These are phyloP conservation scores for Cladophialophora psammophila DNA, from an alignment of 2,329 filamentous ascomycete genomes.

Conservation along the genomic window DNA sequence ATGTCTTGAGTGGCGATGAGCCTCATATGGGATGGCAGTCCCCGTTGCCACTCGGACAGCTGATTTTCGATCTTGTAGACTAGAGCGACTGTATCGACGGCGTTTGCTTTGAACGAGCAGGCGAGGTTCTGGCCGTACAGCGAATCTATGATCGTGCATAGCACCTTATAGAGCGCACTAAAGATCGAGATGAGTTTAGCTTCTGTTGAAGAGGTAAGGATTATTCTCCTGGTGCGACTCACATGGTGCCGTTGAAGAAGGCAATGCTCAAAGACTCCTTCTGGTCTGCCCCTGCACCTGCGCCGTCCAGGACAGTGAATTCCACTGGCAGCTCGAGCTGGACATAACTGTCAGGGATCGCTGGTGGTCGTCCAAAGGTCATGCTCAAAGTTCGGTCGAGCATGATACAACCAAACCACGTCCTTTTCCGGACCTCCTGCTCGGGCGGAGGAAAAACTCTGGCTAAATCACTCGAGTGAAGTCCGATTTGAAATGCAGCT, in stretches of 20 bases:
- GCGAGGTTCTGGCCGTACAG: slow-evolving; percentile 26
- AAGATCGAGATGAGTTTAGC: background rate
- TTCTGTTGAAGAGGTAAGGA: background rate
- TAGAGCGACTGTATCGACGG: slow-evolving; percentile 14
- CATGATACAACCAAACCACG: slow-evolving; percentile 60
- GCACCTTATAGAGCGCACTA: slow-evolving; percentile 45
- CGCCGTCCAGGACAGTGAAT: slow-evolving; percentile 2
- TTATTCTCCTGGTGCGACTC: slow-evolving; percentile 23
- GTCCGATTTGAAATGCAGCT: slow-evolving; percentile 59
- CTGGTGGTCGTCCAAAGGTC: slow-evolving; percentile 59
- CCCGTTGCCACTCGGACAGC: slow-evolving; percentile 17
- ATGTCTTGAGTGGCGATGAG: slow-evolving; percentile 29
- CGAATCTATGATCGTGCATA: slow-evolving; percentile 49
- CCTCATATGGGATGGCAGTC: slow-evolving; percentile 13
- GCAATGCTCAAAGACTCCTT: slow-evolving; percentile 15
- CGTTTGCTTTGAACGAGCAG: slow-evolving; percentile 6
- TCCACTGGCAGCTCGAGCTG: slow-evolving; percentile 47
- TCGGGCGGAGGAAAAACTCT: slow-evolving; percentile 51
- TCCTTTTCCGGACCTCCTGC: slow-evolving; percentile 57
- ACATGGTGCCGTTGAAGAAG: slow-evolving; percentile 23
- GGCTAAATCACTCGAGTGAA: slow-evolving; percentile 55
- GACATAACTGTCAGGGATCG: slow-evolving; percentile 56
- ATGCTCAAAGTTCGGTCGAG: slow-evolving; percentile 59
- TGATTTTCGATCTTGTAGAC: slow-evolving; percentile 25
- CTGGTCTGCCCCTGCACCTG: slow-evolving; percentile 7